Evolutionary conservation across 1,284 basidiomycete genomes (phyloP).

Genomic region (Rhodotorula sp.): DNA sequence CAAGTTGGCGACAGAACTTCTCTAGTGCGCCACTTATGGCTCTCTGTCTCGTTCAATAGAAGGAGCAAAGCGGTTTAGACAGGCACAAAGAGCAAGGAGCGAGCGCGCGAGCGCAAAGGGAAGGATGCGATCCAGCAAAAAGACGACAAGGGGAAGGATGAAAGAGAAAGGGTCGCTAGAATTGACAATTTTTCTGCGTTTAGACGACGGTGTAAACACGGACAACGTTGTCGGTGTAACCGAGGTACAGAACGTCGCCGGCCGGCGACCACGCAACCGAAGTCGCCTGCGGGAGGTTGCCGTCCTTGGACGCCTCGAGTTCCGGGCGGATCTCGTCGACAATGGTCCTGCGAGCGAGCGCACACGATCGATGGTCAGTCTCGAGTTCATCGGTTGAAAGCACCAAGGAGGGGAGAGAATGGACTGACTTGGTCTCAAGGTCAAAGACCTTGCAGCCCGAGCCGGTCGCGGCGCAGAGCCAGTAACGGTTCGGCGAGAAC

Average conservation of each 20-base stretch:
- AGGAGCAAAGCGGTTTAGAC: too few species aligned
- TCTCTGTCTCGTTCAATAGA: too few species aligned
- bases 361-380: too few species aligned
- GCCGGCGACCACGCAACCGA: constrained; percentile 99
- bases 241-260: constrained; percentile 80
- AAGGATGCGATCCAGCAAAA: too few species aligned
- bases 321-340: constrained; percentile 98
- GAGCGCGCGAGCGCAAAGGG: not conserved
- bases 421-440: constrained; percentile 53
- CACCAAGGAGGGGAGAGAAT: too few species aligned
- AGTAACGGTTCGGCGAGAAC: constrained; percentile 99
- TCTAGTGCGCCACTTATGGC: too few species aligned
- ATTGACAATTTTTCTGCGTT: not conserved
- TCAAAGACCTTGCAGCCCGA: constrained; percentile 95
- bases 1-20: too few species aligned
- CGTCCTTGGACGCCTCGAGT: constrained; percentile 64
- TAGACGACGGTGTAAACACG: constrained; percentile 50
- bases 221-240: constrained; percentile 51
- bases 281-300: constrained; percentile 86
- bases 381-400: too few species aligned
- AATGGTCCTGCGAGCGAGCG: constrained; percentile 60
- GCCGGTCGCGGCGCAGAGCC: constrained; percentile 97
- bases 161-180: not conserved
- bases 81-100: too few species aligned
- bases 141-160: not conserved